Evolutionary conservation across 257 asterid genomes (phyloP).

Genomic region (Haberlea rhodopensis): DNA sequence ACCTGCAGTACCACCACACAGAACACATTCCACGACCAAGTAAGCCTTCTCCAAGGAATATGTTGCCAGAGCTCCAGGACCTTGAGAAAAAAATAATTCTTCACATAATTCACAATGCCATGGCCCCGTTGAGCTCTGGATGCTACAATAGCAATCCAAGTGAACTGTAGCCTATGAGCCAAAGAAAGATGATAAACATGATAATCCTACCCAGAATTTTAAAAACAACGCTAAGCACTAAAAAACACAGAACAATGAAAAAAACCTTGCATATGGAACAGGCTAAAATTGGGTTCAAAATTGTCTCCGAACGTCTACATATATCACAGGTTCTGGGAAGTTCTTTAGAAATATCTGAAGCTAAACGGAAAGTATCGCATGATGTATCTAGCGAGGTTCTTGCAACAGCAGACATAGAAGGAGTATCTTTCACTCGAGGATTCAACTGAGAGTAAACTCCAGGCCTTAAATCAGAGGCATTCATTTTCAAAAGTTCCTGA

Average conservation of each 20-base stretch:
- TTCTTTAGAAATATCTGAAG: conserved; percentile 56
- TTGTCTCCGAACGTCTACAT: conserved; percentile 78
- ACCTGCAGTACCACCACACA: conserved; percentile 97
- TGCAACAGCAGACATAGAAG: conserved; percentile 50
- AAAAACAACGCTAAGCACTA: conserved; percentile 1
- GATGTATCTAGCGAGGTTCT: conserved; percentile 48
- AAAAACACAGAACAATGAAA: background rate
- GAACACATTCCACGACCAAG: conserved; percentile 82
- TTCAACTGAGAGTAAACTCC: conserved; percentile 50
- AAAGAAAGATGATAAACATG: conserved; percentile 5
- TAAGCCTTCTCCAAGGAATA: conserved; percentile 70
- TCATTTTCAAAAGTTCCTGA: conserved; percentile 53
- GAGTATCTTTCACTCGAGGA: conserved; percentile 62
- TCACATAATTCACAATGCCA: conserved; percentile 98
- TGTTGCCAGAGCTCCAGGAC: conserved; percentile 52
- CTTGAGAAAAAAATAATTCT: conserved; percentile 53
- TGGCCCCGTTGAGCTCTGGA: conserved; percentile 68
- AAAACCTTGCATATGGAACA: conserved; percentile 95
- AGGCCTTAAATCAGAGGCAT: conserved; percentile 42
- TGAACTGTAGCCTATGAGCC: conserved; percentile 81
- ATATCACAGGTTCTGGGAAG: conserved; percentile 79
- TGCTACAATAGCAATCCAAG: conserved; percentile 90
- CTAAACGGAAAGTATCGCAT: conserved; percentile 43
- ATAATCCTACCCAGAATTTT: background rate
- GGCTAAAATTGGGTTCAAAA: conserved; percentile 72